Percentiles rank a stretch among this genome's conserved stretches.
These are phyloP conservation scores for Aureobasidium sp. DNA, from an alignment of 2,329 filamentous ascomycete species.

Conservation along the genomic window DNA sequence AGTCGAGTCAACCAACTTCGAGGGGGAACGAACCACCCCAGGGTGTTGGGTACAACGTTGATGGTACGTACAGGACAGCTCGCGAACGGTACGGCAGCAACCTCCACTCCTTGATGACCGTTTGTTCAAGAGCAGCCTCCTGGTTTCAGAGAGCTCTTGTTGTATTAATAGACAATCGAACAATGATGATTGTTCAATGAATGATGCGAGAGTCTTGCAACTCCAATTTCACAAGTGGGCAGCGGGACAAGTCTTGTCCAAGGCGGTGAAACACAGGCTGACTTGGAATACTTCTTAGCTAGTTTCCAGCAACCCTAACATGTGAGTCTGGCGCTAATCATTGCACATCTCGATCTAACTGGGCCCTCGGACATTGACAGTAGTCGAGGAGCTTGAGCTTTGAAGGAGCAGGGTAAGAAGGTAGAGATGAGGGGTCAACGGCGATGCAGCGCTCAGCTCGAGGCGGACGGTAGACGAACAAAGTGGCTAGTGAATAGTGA, in stretches of 20 bases:
- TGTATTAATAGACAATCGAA: slow-evolving; percentile 1
- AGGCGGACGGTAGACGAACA: slow-evolving; percentile 4
- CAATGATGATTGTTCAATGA: neutral
- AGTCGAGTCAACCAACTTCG: neutral
- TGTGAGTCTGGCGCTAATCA: neutral
- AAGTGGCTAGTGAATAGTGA: slow-evolving; percentile 9
- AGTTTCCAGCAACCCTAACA: slow-evolving; percentile 1
- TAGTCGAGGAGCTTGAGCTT: neutral
- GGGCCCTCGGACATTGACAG: neutral
- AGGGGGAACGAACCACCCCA: neutral
- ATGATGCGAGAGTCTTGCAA: neutral
- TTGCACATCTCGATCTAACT: neutral
- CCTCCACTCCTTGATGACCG: slow-evolving; percentile 6
- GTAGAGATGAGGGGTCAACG: slow-evolving; percentile 8
- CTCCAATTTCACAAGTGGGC: slow-evolving; percentile 4
- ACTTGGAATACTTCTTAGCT: slow-evolving; percentile 5
- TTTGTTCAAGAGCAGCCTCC: neutral
- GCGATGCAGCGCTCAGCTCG: neutral
- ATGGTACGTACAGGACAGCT: neutral
- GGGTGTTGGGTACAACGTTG: slow-evolving; percentile 8
- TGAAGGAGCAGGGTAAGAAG: neutral
- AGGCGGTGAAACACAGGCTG: slow-evolving; percentile 7
- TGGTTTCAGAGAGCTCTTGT: neutral
- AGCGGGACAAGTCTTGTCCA: slow-evolving; percentile 6
- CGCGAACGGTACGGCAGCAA: slow-evolving; percentile 2